Conservation (phyloP, 768 basidiomycete species). For the Rhizopogon rudus region DNA sequence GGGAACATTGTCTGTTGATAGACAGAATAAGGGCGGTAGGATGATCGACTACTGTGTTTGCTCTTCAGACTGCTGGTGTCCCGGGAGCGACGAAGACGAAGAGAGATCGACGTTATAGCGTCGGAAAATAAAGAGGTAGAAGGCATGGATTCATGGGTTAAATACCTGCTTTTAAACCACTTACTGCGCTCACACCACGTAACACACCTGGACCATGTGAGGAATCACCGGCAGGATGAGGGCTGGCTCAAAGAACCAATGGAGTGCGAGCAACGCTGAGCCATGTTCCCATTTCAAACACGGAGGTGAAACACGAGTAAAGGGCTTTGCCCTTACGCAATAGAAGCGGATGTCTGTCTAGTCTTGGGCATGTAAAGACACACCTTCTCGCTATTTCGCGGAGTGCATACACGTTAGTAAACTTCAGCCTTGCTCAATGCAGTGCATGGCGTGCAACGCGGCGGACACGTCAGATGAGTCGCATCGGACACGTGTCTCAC, state of each 20-base stretch:
- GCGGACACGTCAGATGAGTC: not conserved
- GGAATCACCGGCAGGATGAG: slow-evolving; percentile 26
- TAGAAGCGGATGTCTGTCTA: slow-evolving; percentile 9
- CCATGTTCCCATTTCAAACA: slow-evolving; percentile 19
- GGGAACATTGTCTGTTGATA: slow-evolving; percentile 50
- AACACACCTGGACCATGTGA: slow-evolving; percentile 18
- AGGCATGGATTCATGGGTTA: slow-evolving; percentile 27
- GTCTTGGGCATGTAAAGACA: slow-evolving; percentile 3
- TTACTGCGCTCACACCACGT: slow-evolving; percentile 41
- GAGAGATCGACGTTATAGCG: slow-evolving; percentile 28
- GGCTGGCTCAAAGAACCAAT: slow-evolving; percentile 24
- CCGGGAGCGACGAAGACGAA: slow-evolving; percentile 29
- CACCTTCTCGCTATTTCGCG: slow-evolving; percentile 6
- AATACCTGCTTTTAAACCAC: slow-evolving; percentile 34
- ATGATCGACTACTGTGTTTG: slow-evolving; percentile 20
- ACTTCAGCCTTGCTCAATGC: slow-evolving; percentile 7
- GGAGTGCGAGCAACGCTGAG: slow-evolving; percentile 17
- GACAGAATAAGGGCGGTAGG: slow-evolving; percentile 37
- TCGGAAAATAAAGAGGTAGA: slow-evolving; percentile 34
- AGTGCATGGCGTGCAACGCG: slow-evolving; percentile 6
- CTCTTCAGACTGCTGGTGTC: slow-evolving; percentile 24
- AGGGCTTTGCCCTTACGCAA: slow-evolving; percentile 18
- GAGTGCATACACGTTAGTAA: slow-evolving; percentile 13
- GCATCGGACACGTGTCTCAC: slow-evolving; percentile 20
- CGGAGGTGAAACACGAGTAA: slow-evolving; percentile 22